phyloP scores from a whole-genome alignment of 2,329 filamentous ascomycete genomes.

The Graphilbum sp. region DNA sequence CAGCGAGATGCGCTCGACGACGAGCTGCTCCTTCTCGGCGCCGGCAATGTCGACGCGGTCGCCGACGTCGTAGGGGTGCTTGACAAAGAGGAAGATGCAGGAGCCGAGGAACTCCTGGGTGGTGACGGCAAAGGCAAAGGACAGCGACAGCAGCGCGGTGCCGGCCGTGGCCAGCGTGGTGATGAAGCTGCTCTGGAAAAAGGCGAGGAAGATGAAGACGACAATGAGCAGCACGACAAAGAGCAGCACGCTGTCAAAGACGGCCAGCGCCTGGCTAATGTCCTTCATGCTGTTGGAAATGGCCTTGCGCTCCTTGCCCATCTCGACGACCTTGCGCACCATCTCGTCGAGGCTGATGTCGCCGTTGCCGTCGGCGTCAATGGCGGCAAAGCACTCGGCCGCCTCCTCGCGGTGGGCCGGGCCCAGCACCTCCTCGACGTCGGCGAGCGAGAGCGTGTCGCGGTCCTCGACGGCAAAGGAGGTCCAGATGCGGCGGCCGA shows the following conservation, averaged over 20 bases:
- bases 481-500: conserved; percentile 94
- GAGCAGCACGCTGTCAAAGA: conserved; percentile 73
- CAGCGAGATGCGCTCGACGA: conserved; percentile 87
- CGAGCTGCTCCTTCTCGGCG: conserved; percentile 41
- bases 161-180: conserved; percentile 79
- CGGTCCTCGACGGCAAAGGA: conserved; percentile 87
- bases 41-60: conserved; percentile 73
- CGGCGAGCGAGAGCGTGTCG: conserved; percentile 62
- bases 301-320: conserved; percentile 72
- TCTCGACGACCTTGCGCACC: conserved; percentile 71
- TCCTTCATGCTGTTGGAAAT: conserved; percentile 93
- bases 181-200: conserved; percentile 74
- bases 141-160: conserved; percentile 84
- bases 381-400: conserved; percentile 63
- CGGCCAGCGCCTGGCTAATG: conserved; percentile 83
- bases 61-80: conserved; percentile 92
- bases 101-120: conserved; percentile 93
- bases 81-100: conserved; percentile 97
- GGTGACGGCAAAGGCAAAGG: conserved; percentile 86
- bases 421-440: conserved; percentile 79
- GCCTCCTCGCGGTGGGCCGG: conserved; percentile 57
- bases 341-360: conserved; percentile 94
- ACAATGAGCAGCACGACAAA: conserved; percentile 67
- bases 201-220: conserved; percentile 75
- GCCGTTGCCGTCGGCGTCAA: conserved; percentile 81